Percentiles rank a stretch among this genome's conserved stretches.
Evolutionary conservation across 1,284 basidiomycete genomes (phyloP).

Genomic region (Singerocomus rubriflavus): DNA sequence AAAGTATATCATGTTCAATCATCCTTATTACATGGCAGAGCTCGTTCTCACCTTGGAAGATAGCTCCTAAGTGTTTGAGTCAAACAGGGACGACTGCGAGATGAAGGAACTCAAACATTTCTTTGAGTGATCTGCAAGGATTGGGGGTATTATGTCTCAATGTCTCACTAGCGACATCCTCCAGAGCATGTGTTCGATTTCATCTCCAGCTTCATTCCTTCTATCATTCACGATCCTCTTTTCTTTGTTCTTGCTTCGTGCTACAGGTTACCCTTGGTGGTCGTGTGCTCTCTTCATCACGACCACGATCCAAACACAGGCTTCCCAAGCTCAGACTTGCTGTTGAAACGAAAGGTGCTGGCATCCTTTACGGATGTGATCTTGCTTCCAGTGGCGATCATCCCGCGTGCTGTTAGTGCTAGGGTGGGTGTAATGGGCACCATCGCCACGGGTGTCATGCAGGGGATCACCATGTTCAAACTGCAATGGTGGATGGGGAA

Average conservation of each 20-base stretch:
- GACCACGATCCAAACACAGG: slow-evolving; percentile 7
- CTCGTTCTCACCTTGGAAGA: slow-evolving; percentile 1
- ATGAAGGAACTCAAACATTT: slow-evolving; percentile 75
- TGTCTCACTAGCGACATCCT: slow-evolving; percentile 35
- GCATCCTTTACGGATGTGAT: slow-evolving; percentile 90
- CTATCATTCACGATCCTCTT: background rate
- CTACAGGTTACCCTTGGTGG: slow-evolving; percentile 10
- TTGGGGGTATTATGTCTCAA: slow-evolving; percentile 71
- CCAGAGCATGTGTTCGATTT: slow-evolving; percentile 12
- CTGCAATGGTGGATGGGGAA: slow-evolving; percentile 73
- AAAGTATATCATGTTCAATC: slow-evolving; percentile 77
- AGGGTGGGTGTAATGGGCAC: slow-evolving; percentile 70
- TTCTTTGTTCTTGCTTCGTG: background rate
- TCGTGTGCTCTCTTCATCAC: slow-evolving; percentile 9
- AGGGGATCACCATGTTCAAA: slow-evolving; percentile 84
- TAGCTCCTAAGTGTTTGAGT: slow-evolving; percentile 91
- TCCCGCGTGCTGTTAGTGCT: slow-evolving; percentile 76
- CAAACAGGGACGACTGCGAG: slow-evolving; percentile 97
- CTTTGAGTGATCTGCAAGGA: slow-evolving; percentile 75
- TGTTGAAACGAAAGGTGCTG: slow-evolving; percentile 89
- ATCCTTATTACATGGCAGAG: background rate
- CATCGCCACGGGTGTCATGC: slow-evolving; percentile 76
- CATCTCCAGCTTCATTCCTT: background rate
- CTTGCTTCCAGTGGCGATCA: slow-evolving; percentile 92
- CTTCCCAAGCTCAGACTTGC: slow-evolving; percentile 53